These are phyloP conservation scores for Xylaria sp. DNA, from an alignment of 2,329 filamentous ascomycete species.

Conservation along the genomic window DNA sequence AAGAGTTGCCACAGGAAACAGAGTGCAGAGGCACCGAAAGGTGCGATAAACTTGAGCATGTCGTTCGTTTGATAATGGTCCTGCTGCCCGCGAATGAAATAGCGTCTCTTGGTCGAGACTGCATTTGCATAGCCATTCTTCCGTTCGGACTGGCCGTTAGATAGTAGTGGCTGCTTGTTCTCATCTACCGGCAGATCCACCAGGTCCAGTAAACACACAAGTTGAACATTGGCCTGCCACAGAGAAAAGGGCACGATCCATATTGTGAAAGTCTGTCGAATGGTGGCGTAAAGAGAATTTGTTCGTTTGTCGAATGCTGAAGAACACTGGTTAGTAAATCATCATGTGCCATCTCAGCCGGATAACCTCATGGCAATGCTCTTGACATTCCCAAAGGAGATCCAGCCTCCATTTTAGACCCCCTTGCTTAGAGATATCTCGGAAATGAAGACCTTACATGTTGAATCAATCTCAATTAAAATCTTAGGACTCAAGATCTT, in stretches of 20 bases:
- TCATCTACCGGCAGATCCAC: slow-evolving; percentile 55
- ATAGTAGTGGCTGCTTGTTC: slow-evolving; percentile 34
- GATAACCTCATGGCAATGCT: background rate
- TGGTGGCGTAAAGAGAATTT: slow-evolving; percentile 76
- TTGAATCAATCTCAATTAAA: slow-evolving; percentile 71
- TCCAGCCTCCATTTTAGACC: background rate
- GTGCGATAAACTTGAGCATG: slow-evolving; percentile 76
- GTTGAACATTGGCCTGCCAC: slow-evolving; percentile 73
- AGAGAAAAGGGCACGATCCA: slow-evolving; percentile 76
- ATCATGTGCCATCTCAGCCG: background rate
- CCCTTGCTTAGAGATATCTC: background rate
- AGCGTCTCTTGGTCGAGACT: slow-evolving; percentile 55
- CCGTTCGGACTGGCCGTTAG: slow-evolving; percentile 39
- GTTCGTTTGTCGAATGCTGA: slow-evolving; percentile 75
- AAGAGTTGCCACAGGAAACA: slow-evolving; percentile 70
- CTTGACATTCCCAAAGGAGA: background rate
- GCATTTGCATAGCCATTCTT: slow-evolving; percentile 27
- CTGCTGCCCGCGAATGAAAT: slow-evolving; percentile 80
- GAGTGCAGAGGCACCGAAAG: slow-evolving; percentile 66
- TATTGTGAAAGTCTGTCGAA: slow-evolving; percentile 80
- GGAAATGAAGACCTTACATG: slow-evolving; percentile 53
- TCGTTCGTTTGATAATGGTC: slow-evolving; percentile 85
- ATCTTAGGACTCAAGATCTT: slow-evolving; percentile 83
- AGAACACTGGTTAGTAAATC: slow-evolving; percentile 3
- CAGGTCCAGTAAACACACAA: slow-evolving; percentile 76